Evolutionary conservation across 2,329 filamentous ascomycete species (phyloP).

Genomic region (Lecanicillium sp.): DNA sequence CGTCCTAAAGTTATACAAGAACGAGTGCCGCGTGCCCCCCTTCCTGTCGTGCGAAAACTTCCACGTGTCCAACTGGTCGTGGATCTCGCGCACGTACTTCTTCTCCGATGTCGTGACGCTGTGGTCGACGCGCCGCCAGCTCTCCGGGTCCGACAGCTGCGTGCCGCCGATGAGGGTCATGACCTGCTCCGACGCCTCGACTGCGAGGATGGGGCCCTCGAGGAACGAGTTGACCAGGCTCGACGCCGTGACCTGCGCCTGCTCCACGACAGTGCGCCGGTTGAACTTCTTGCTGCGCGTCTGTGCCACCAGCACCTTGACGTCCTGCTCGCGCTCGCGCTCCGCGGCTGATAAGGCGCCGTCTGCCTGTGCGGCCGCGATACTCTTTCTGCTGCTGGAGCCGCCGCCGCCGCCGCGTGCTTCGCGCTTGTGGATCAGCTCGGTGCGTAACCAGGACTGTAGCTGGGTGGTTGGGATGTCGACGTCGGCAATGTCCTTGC

Average conservation of each 20-base stretch:
- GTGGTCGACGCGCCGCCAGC: slow-evolving; percentile 78
- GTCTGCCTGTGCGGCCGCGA: slow-evolving; percentile 6
- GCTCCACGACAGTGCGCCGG: slow-evolving; percentile 77
- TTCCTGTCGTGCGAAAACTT: slow-evolving; percentile 49
- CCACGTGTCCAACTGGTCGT: slow-evolving; percentile 66
- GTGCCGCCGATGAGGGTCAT: slow-evolving; percentile 72
- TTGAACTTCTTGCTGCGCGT: slow-evolving; percentile 90
- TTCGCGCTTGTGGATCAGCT: slow-evolving; percentile 70
- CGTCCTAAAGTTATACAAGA: slow-evolving; percentile 88
- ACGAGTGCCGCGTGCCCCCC: slow-evolving; percentile 61
- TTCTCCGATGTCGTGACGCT: slow-evolving; percentile 69
- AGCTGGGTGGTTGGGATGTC: slow-evolving; percentile 72
- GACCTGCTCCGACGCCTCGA: slow-evolving; percentile 81
- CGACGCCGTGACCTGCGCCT: slow-evolving; percentile 55
- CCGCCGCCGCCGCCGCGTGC: slow-evolving; percentile 43
- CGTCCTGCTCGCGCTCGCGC: slow-evolving; percentile 57
- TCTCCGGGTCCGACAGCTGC: slow-evolving; percentile 70
- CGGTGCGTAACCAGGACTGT: slow-evolving; percentile 70
- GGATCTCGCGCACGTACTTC: slow-evolving; percentile 76
- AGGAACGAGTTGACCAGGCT: slow-evolving; percentile 65
- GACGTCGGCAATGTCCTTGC: slow-evolving; percentile 67
- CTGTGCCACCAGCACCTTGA: slow-evolving; percentile 76
- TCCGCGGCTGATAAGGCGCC: slow-evolving; percentile 26
- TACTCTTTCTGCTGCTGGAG: slow-evolving; percentile 32
- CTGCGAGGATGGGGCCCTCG: slow-evolving; percentile 74